Conservation (phyloP, 805 yeast genomes). For the Candida dajiaensis region DNA sequence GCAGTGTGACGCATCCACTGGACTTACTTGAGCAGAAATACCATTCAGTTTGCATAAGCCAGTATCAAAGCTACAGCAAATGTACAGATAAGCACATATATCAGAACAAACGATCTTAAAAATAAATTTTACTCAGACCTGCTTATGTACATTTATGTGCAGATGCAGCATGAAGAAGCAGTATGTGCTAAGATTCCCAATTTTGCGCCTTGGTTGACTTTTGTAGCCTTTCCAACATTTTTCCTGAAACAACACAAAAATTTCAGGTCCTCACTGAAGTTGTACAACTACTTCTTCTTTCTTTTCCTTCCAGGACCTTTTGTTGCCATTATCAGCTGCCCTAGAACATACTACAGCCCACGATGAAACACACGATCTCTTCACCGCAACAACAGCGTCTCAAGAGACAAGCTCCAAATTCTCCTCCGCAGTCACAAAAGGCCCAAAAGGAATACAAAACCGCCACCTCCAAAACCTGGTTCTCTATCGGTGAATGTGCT, state of each 20-base stretch:
- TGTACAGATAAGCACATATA: background rate
- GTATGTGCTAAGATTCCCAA: background rate
- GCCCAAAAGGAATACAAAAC: conserved; percentile 7
- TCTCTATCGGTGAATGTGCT: conserved; percentile 20
- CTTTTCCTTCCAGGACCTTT: background rate
- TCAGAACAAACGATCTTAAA: background rate
- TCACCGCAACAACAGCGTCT: conserved; percentile 12
- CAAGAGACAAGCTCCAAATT: conserved; percentile 12
- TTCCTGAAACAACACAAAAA: background rate
- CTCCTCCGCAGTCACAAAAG: conserved; percentile 1
- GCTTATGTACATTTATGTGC: background rate
- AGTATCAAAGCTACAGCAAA: no score
- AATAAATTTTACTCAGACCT: background rate
- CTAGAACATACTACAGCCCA: background rate
- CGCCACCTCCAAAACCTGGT: conserved; percentile 19
- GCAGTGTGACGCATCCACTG: background rate
- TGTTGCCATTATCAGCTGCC: background rate
- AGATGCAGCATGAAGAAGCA: background rate
- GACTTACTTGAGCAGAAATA: no score
- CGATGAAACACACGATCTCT: conserved; percentile 17
- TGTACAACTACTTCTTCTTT: no score
- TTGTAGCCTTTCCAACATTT: background rate
- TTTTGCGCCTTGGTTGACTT: background rate
- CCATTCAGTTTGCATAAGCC: no score
- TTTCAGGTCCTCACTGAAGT: background rate